Conservation (phyloP, 306 rosid species). For the Cucurbita pepo region DNA sequence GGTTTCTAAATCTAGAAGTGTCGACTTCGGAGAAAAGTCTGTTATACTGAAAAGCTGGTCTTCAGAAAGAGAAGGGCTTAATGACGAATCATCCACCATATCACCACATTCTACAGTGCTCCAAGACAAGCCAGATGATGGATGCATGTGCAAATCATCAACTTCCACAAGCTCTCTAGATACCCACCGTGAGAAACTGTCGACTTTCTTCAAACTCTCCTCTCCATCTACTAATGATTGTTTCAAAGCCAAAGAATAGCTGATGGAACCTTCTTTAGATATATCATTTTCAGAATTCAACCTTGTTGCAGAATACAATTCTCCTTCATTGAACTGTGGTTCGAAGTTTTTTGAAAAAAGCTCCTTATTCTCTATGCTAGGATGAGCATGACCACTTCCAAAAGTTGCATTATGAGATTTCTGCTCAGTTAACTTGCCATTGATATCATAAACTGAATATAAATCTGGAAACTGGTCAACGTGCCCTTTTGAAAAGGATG, state of each 20-base stretch:
- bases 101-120: slow-evolving; percentile 52
- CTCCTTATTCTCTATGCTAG: slow-evolving; percentile 23
- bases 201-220: slow-evolving; percentile 80
- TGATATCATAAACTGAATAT: slow-evolving; percentile 27
- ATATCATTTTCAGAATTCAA: slow-evolving; percentile 23
- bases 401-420: slow-evolving; percentile 13
- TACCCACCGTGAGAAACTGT: slow-evolving; percentile 83
- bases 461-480: slow-evolving; percentile 31
- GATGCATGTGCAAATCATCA: slow-evolving; percentile 58
- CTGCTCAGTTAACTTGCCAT: slow-evolving; percentile 16
- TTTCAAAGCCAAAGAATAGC: slow-evolving; percentile 34
- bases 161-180: slow-evolving; percentile 63
- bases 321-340: slow-evolving; percentile 24
- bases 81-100: slow-evolving; percentile 49
- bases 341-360: slow-evolving; percentile 17
- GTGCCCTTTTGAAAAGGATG: slow-evolving; percentile 26
- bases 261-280: slow-evolving; percentile 30
- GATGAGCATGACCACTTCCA: slow-evolving; percentile 20
- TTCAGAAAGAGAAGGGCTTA: slow-evolving; percentile 83
- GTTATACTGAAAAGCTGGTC: slow-evolving; percentile 69
- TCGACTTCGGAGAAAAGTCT: slow-evolving; percentile 77
- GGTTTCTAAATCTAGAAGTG: slow-evolving; percentile 37
- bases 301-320: slow-evolving; percentile 11
- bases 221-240: slow-evolving; percentile 42
- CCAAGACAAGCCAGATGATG: slow-evolving; percentile 73